Evolutionary conservation across 1,284 basidiomycete genomes (phyloP).

Genomic region (Malassezia obtusa): DNA sequence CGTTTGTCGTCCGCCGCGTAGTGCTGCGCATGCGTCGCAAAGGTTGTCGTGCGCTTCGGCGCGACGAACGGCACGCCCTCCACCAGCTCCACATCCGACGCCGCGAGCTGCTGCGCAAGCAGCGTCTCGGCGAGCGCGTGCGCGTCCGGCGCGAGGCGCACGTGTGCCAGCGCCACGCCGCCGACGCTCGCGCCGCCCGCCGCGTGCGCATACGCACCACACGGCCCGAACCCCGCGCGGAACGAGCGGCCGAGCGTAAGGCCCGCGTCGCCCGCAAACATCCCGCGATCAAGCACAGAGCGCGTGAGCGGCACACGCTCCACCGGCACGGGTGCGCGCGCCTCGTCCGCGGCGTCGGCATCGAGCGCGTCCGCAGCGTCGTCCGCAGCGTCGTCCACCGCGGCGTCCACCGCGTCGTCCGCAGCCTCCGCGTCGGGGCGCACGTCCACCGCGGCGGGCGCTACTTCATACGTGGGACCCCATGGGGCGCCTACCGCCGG

Average conservation of each 20-base stretch:
- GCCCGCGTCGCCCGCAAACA: conserved; percentile 64
- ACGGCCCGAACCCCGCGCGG: conserved; percentile 75
- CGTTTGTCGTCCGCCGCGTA: conserved; percentile 67
- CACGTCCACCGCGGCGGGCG: neutral
- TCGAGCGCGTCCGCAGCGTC: neutral
- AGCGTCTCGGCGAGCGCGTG: conserved; percentile 53
- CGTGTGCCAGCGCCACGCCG: neutral
- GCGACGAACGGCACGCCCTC: conserved; percentile 55
- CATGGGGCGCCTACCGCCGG: conserved; percentile 8
- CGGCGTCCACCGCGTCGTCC: neutral
- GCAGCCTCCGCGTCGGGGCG: no score
- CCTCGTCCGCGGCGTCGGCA: neutral
- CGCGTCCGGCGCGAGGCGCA: neutral
- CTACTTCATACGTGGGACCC: conserved; percentile 5
- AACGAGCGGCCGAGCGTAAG: conserved; percentile 77
- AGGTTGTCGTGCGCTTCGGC: conserved; percentile 55
- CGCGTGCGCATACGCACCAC: conserved; percentile 52
- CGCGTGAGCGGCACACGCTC: neutral
- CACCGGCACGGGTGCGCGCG: neutral
- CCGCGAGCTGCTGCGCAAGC: conserved; percentile 66
- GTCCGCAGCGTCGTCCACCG: neutral
- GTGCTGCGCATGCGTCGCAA: conserved; percentile 65
- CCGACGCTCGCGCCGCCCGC: neutral
- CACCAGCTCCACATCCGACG: conserved; percentile 59
- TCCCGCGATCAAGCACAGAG: conserved; percentile 1